A percentile compares a stretch with the other conserved stretches of the same genome.
phyloP scores from a whole-genome alignment of 2,329 filamentous ascomycete species.

The Cadophora sp. region DNA sequence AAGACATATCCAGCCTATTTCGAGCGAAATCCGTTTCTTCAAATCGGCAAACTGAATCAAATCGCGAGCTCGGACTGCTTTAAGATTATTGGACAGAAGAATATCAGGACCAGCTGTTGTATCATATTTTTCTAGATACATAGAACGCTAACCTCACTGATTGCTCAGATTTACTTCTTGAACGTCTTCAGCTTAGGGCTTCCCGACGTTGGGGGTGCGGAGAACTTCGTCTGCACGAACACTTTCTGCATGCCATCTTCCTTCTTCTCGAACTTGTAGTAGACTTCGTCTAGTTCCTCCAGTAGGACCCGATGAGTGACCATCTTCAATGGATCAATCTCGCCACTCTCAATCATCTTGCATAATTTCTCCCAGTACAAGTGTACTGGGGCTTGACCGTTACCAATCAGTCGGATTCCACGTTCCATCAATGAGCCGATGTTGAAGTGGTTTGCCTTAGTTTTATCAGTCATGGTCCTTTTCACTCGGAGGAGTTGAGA shows the following conservation, averaged over 20 bases:
- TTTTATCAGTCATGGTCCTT: conserved; percentile 11
- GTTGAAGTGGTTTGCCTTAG: conserved; percentile 40
- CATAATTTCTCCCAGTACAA: conserved; percentile 68
- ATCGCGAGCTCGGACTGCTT: neutral
- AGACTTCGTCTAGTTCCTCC: conserved; percentile 74
- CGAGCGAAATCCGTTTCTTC: neutral
- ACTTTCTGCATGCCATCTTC: conserved; percentile 84
- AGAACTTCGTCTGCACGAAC: conserved; percentile 67
- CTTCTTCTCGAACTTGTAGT: conserved; percentile 64
- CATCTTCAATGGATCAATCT: conserved; percentile 81
- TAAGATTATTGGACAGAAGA: neutral
- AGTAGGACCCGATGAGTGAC: conserved; percentile 78
- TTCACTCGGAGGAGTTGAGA: conserved; percentile 24
- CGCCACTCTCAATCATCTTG: conserved; percentile 66
- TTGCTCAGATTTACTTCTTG: conserved; percentile 26
- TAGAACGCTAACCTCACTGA: neutral
- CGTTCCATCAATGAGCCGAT: conserved; percentile 79
- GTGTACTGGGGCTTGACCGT: conserved; percentile 53
- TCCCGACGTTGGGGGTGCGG: conserved; percentile 52
- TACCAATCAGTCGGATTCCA: conserved; percentile 78
- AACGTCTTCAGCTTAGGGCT: conserved; percentile 53
- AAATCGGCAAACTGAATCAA: neutral
- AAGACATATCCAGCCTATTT: neutral
- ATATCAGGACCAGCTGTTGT: neutral
- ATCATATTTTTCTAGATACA: conserved; percentile 3